phyloP scores from a whole-genome alignment of 192 early-diverging fungal genomes.

The Obelidium mucronatum region DNA sequence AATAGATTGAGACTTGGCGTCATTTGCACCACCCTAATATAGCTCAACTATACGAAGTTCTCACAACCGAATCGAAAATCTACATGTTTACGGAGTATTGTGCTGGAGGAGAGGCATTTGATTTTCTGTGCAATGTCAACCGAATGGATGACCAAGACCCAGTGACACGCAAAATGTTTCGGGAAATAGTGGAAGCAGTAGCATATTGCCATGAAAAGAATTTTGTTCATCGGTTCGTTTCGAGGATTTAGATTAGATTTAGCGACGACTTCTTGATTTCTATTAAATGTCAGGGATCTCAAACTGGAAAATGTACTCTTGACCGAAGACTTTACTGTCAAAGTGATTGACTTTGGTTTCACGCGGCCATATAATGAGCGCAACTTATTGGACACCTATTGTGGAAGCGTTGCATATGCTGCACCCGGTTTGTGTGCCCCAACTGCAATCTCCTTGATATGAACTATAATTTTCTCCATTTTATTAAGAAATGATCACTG shows the following conservation, averaged over 20 bases:
- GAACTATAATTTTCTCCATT: not conserved
- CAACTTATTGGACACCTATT: conserved; percentile 60
- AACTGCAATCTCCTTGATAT: conserved; percentile 8
- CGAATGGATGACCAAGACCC: conserved; percentile 51
- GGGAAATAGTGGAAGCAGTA: conserved; percentile 59
- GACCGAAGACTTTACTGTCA: conserved; percentile 85
- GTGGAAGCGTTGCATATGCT: conserved; percentile 74
- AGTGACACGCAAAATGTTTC: conserved; percentile 43
- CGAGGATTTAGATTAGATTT: not conserved
- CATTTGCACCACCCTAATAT: conserved; percentile 83
- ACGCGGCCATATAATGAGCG: conserved; percentile 42
- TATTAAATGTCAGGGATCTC: conserved; percentile 81
- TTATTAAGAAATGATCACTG: conserved; percentile 70
- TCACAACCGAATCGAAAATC: conserved; percentile 74
- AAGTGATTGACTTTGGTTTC: conserved; percentile 95
- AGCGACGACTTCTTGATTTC: too few species aligned
- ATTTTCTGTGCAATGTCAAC: conserved; percentile 82
- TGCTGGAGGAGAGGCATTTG: conserved; percentile 77
- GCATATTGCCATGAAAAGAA: conserved; percentile 60
- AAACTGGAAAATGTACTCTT: conserved; percentile 96
- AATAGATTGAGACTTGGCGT: conserved; percentile 68
- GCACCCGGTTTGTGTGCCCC: conserved; percentile 73
- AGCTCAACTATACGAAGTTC: conserved; percentile 77
- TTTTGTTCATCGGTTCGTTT: conserved; percentile 55
- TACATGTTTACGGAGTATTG: conserved; percentile 86